A percentile compares a stretch with the other conserved stretches of the same genome.
phyloP scores from a whole-genome alignment of 2,329 filamentous ascomycete species.

The Ceratocystis papillata region DNA sequence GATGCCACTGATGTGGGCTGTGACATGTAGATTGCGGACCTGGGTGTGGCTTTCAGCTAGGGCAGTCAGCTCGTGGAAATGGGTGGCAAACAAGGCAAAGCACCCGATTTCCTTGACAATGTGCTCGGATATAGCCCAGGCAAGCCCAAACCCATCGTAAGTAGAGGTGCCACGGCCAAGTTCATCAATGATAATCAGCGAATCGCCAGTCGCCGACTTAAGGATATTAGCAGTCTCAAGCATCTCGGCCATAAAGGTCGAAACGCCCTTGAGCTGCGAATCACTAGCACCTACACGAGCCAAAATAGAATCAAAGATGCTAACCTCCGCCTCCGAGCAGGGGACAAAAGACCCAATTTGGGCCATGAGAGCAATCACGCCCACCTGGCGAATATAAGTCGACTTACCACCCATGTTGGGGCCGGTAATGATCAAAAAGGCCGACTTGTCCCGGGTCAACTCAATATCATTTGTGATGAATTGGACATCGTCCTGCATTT shows the following conservation, averaged over 20 bases:
- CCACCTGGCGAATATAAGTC: constrained; percentile 94
- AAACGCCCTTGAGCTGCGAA: constrained; percentile 93
- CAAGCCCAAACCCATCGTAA: constrained; percentile 96
- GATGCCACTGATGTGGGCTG: constrained; percentile 69
- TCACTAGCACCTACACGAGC: constrained; percentile 92
- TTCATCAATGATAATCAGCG: constrained; percentile 96
- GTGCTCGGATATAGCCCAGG: constrained; percentile 97
- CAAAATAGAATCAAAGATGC: constrained; percentile 93
- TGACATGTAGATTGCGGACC: constrained; percentile 88
- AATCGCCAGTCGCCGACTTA: constrained; percentile 89
- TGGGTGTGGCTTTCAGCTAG: constrained; percentile 76
- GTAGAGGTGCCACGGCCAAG: constrained; percentile 93
- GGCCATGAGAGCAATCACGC: constrained; percentile 93
- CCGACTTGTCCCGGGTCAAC: constrained; percentile 64
- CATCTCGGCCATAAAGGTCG: constrained; percentile 99
- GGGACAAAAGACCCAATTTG: constrained; percentile 96
- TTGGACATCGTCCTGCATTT: constrained; percentile 95
- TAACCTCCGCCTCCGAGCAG: constrained; percentile 78
- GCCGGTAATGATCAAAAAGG: constrained; percentile 92
- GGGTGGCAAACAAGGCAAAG: constrained; percentile 90
- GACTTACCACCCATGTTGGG: constrained; percentile 99
- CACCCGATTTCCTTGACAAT: constrained; percentile 92
- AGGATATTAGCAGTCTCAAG: constrained; percentile 96
- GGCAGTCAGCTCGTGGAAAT: constrained; percentile 95
- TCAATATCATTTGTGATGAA: constrained; percentile 97